These are phyloP conservation scores for Fusarium domesticum DNA, from an alignment of 2,329 filamentous ascomycete genomes.

Conservation along the genomic window DNA sequence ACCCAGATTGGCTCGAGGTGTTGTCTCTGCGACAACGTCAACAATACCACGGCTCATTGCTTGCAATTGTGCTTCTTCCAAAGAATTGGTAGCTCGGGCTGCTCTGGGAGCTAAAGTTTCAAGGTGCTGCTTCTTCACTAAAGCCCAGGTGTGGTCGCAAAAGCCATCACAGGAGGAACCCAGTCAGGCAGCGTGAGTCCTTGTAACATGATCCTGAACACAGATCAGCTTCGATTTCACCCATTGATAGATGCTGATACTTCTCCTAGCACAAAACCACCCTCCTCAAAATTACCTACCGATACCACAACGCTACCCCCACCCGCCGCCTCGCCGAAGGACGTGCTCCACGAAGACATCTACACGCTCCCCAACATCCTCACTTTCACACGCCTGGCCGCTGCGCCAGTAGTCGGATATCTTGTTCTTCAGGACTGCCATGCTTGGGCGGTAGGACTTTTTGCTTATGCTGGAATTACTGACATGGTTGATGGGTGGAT, in stretches of 20 bases:
- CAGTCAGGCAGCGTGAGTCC: constrained; percentile 1
- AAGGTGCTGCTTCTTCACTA: constrained; percentile 23
- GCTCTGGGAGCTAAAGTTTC: constrained; percentile 1
- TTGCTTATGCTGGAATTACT: constrained; percentile 86
- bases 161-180: constrained; percentile 7
- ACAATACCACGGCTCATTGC: not conserved
- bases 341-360: constrained; percentile 70
- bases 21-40: not conserved
- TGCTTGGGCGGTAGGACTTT: constrained; percentile 75
- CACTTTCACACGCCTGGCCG: constrained; percentile 79
- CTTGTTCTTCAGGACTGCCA: constrained; percentile 82
- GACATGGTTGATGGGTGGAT: constrained; percentile 95
- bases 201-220: constrained; percentile 1
- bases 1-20: not conserved
- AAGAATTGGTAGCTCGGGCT: not conserved
- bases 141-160: constrained; percentile 16
- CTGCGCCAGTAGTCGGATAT: constrained; percentile 84
- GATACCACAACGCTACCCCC: constrained; percentile 4
- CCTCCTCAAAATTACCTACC: not conserved
- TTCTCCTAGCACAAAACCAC: constrained; percentile 3
- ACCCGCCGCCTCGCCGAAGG: not conserved
- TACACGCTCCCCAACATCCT: constrained; percentile 95
- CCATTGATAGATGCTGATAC: not conserved
- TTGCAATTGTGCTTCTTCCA: not conserved
- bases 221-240: not conserved